Base-by-base conservation (phyloP, 2,329 filamentous ascomycete genomes). In the Scedosporium apiospermum region DNA sequence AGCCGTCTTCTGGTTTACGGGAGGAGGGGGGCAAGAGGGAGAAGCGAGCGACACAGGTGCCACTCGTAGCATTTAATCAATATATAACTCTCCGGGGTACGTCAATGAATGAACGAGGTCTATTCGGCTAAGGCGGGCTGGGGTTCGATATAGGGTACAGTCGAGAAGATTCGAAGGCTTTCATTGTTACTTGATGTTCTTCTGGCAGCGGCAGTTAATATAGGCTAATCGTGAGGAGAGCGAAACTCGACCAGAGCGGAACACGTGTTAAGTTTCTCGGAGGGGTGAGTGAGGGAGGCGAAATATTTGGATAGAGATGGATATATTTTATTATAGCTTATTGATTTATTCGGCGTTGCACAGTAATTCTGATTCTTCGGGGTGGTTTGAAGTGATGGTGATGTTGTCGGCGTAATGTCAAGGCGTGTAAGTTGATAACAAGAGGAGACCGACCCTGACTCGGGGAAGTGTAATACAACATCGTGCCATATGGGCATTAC, bases 131-230 rank as follows among this genome's bases (percentile, higher is more conserved):
- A 55, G 51, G 51, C 21, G 51, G 12, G 7, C 34, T 14, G 10
- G 34, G 10, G 34, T 12, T 14, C 34, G 34, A 38, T 38, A 38
- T 38, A 38, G 46, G 46, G n/a, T 18, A 51, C n/a, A 23, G 5
- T 61, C 59, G 44, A 61, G 59, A 53, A 61, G 26, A 3, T 30
- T 61, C 59, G 14, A 23, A 3, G 23, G 44, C 14, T n/a, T 14
- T 38, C 4, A n/a, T 6, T 55, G 51, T 10, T 27, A 18, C 18
- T 49, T 16, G 9, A 46, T 12, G 14, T 18, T 42, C 18, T 51
- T 51, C 16, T 34, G 44, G 26, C 49, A 27, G 59, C 59, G 59
- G 59, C 44, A 61, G 44, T 61, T 53, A 30, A 61, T 61, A 61
- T 61, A 61, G 59, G 23, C 59, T 55, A 61, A 61, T 61, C 26